These are phyloP conservation scores for Calonectria multiphialidica DNA, from an alignment of 2,329 filamentous ascomycete genomes.

Conservation along the genomic window DNA sequence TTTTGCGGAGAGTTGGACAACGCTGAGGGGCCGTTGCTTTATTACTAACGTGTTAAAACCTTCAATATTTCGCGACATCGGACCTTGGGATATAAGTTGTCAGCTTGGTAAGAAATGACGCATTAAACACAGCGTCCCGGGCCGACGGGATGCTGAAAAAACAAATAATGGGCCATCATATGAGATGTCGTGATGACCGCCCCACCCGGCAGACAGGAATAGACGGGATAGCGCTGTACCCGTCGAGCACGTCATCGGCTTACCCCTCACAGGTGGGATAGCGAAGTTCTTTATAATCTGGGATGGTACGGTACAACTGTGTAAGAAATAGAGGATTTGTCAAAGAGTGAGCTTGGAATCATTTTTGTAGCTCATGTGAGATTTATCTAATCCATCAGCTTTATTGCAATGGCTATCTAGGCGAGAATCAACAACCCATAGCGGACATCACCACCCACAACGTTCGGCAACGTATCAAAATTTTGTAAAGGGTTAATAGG, in stretches of 20 bases:
- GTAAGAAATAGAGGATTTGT: not conserved
- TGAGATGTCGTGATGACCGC: not conserved
- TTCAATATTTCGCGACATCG: not conserved
- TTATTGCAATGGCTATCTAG: too few species aligned
- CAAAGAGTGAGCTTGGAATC: too few species aligned
- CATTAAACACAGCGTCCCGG: not conserved
- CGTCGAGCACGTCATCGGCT: conserved; percentile 1
- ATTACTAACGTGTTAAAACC: not conserved
- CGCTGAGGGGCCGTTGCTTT: not conserved
- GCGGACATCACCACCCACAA: too few species aligned
- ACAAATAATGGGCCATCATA: not conserved
- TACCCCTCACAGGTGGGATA: conserved; percentile 4
- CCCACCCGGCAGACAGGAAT: not conserved
- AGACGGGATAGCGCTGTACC: not conserved
- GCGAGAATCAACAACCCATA: too few species aligned
- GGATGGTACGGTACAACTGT: not conserved
- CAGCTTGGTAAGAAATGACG: conserved; percentile 6
- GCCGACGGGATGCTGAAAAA: not conserved
- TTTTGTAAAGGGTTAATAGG: too few species aligned
- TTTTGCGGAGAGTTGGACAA: not conserved
- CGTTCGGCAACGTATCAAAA: too few species aligned
- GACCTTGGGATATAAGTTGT: not conserved
- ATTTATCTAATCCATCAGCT: too few species aligned
- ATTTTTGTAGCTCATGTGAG: too few species aligned
- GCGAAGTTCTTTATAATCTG: not conserved